phyloP scores from a whole-genome alignment of 768 basidiomycete genomes.

The Calocera cornea region DNA sequence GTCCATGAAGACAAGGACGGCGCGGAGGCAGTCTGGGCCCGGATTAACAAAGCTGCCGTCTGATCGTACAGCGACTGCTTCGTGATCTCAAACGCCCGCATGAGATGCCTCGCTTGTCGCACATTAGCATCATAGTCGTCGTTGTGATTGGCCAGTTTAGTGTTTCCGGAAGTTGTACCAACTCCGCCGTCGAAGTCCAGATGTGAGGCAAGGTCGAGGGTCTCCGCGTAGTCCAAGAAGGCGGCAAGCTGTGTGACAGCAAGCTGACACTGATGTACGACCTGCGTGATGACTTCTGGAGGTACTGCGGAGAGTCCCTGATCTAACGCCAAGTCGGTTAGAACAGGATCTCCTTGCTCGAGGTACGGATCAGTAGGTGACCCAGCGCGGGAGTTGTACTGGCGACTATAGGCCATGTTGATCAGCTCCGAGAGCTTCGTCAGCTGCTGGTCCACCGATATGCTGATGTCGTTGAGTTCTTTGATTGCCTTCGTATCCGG shows the following conservation, averaged over 20 bases:
- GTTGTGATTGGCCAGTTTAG: neutral
- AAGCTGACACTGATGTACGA: neutral
- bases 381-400: neutral
- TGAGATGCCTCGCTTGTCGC: slow-evolving; percentile 49
- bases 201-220: neutral
- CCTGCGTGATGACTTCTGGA: neutral
- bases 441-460: neutral
- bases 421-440: neutral
- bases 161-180: neutral
- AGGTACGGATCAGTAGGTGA: neutral
- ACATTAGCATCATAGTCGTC: slow-evolving; percentile 44
- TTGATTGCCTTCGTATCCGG: slow-evolving; percentile 40
- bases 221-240: neutral
- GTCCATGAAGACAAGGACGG: slow-evolving; percentile 16
- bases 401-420: slow-evolving; percentile 2
- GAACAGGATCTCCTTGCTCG: neutral
- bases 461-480: slow-evolving; percentile 33
- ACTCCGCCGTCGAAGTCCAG: neutral
- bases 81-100: slow-evolving; percentile 54
- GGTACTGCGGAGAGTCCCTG: neutral
- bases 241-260: neutral
- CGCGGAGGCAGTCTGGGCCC: slow-evolving; percentile 36
- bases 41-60: slow-evolving; percentile 43
- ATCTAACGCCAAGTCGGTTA: neutral
- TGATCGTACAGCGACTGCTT: slow-evolving; percentile 68